These are phyloP conservation scores for Sonneratia alba DNA, from an alignment of 345 rosid genomes.

Conservation along the genomic window DNA sequence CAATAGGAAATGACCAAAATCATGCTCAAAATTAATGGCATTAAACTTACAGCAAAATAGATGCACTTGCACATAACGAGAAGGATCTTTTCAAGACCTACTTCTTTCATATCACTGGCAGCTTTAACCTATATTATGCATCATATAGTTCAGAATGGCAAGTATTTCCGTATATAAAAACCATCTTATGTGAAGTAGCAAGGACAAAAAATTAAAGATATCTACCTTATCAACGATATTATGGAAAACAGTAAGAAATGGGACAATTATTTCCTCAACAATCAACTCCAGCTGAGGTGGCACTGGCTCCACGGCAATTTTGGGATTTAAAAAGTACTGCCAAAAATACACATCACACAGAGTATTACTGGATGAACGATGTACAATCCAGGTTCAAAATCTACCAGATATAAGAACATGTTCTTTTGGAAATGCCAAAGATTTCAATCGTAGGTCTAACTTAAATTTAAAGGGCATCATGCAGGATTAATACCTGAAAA, in stretches of 20 bases:
- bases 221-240: constrained; percentile 56
- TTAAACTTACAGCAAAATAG: constrained; percentile 57
- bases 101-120: constrained; percentile 19
- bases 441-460: neutral
- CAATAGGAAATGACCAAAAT: neutral
- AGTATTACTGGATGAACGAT: neutral
- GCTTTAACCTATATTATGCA: constrained; percentile 45
- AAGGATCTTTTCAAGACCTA: constrained; percentile 51
- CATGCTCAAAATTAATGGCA: neutral
- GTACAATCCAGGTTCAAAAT: no score
- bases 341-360: neutral
- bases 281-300: constrained; percentile 69
- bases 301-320: constrained; percentile 71
- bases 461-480: neutral
- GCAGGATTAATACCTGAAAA: constrained; percentile 49
- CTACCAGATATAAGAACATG: no score
- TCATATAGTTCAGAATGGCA: constrained; percentile 14
- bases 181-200: neutral
- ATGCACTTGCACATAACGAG: constrained; percentile 65
- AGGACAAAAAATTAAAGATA: constrained; percentile 10
- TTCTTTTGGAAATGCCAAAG: neutral
- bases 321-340: constrained; percentile 80
- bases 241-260: constrained; percentile 50
- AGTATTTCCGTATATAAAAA: constrained; percentile 2
- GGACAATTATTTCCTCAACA: constrained; percentile 54